These are phyloP conservation scores for Odonthalia washingtoniensis DNA, from an alignment of 31 red algal genomes.

Conservation along the genomic window DNA sequence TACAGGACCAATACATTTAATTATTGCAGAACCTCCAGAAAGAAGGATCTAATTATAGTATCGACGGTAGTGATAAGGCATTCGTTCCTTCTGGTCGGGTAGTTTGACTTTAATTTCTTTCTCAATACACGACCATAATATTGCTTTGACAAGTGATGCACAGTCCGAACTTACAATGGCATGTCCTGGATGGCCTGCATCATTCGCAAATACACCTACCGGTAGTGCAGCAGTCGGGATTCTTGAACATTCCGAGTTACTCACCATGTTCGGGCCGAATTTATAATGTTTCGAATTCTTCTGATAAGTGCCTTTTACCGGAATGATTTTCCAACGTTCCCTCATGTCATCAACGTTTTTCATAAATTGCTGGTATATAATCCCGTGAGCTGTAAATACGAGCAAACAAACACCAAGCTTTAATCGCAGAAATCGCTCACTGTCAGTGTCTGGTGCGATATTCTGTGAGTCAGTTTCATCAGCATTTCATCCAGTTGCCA, in stretches of 20 bases:
- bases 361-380: slow-evolving; percentile 60
- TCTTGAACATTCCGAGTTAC: slow-evolving; percentile 59
- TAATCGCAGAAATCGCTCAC: slow-evolving; percentile 56
- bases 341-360: slow-evolving; percentile 37
- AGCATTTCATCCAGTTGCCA: slow-evolving; percentile 55
- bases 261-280: slow-evolving; percentile 67
- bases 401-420: slow-evolving; percentile 66
- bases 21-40: slow-evolving; percentile 61
- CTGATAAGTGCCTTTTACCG: slow-evolving; percentile 31
- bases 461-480: slow-evolving; percentile 73
- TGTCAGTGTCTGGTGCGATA: slow-evolving; percentile 49
- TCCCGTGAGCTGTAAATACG: slow-evolving; percentile 61
- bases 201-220: slow-evolving; percentile 68
- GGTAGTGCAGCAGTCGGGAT: slow-evolving; percentile 66
- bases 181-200: slow-evolving; percentile 55
- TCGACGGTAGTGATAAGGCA: slow-evolving; percentile 58
- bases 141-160: slow-evolving; percentile 65
- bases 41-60: slow-evolving; percentile 70
- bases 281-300: slow-evolving; percentile 73
- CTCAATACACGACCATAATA: slow-evolving; percentile 73
- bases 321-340: slow-evolving; percentile 40
- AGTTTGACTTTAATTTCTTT: slow-evolving; percentile 52
- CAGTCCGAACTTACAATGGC: slow-evolving; percentile 25
- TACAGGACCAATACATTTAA: slow-evolving; percentile 67
- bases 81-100: slow-evolving; percentile 59